These are phyloP conservation scores for Trichoderma guizhouense DNA, from an alignment of 2,329 filamentous ascomycete species.

Conservation along the genomic window DNA sequence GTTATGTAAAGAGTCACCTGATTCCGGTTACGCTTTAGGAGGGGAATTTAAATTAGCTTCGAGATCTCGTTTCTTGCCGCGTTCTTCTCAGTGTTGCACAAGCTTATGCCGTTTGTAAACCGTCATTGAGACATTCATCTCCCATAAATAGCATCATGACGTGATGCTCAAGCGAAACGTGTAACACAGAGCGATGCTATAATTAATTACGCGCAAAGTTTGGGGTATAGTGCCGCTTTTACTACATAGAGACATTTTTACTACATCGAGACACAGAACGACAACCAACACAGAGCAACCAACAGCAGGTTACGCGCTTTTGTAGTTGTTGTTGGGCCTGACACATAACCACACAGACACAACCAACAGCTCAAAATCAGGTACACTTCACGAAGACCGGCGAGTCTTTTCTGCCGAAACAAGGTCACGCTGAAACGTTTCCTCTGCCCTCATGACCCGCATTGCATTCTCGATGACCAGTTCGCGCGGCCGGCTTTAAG, in stretches of 20 bases:
- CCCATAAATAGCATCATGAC: slow-evolving; percentile 6
- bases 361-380: background rate
- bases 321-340: slow-evolving; percentile 11
- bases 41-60: background rate
- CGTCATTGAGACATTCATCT: background rate
- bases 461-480: background rate
- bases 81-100: background rate
- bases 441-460: background rate
- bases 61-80: background rate
- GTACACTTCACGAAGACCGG: background rate
- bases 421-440: slow-evolving; percentile 11
- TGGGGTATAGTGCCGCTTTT: background rate
- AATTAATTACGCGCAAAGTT: background rate
- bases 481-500: background rate
- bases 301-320: slow-evolving; percentile 14
- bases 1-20: background rate
- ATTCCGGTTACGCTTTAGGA: background rate
- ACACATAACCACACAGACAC: background rate
- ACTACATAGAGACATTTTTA: too few species aligned
- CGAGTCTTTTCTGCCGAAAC: background rate
- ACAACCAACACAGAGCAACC: background rate
- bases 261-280: background rate
- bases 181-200: background rate
- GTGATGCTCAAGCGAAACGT: background rate
- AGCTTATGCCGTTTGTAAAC: background rate